phyloP scores from a whole-genome alignment of 139 green algal genomes.

The Penium margaritaceum region DNA sequence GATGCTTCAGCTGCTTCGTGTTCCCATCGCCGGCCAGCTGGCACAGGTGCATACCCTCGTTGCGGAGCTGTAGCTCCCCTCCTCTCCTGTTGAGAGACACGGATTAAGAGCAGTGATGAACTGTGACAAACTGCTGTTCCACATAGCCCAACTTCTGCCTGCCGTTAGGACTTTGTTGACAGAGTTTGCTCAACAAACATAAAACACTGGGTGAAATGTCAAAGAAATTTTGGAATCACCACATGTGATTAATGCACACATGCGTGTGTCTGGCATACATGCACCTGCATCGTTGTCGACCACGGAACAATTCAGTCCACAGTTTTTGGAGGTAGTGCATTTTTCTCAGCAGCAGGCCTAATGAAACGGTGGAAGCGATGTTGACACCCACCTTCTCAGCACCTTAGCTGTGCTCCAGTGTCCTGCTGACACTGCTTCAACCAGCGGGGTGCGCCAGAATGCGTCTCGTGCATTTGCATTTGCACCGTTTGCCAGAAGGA shows the following conservation, averaged over 20 bases:
- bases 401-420: constrained; percentile 13
- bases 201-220: too few relatives aligned
- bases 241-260: too few relatives aligned
- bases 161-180: too few relatives aligned
- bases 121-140: too few relatives aligned
- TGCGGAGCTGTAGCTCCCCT: constrained; percentile 27
- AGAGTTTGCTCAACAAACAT: background rate
- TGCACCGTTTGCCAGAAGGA: constrained; percentile 12
- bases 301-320: background rate
- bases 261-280: too few relatives aligned
- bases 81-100: background rate
- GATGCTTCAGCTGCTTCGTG: background rate
- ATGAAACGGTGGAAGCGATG: too few relatives aligned
- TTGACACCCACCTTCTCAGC: background rate
- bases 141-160: too few relatives aligned
- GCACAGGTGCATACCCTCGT: constrained; percentile 35
- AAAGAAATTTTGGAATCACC: too few relatives aligned
- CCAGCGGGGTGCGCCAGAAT: constrained; percentile 33
- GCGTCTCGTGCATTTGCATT: constrained; percentile 26
- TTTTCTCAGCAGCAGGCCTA: background rate
- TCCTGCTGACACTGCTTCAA: constrained; percentile 14
- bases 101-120: background rate
- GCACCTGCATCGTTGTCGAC: too few relatives aligned
- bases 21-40: constrained; percentile 15
- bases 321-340: background rate